A percentile compares a stretch with the other conserved stretches of the same genome.
Evolutionary conservation across 306 rosid species (phyloP).

Genomic region (Trifolium subterraneum): DNA sequence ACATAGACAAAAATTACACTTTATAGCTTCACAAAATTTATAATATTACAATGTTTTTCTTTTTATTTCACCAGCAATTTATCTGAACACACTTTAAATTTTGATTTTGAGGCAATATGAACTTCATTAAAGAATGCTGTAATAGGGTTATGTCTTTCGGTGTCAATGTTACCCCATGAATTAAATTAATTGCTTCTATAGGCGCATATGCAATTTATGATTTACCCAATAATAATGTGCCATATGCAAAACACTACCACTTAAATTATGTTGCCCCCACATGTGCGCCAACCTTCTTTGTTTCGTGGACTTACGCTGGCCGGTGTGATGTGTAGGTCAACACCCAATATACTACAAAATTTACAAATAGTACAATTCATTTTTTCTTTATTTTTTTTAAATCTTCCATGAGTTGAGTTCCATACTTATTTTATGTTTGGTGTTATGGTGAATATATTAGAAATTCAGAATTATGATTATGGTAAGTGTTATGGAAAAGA

Average conservation of each 20-base stretch:
- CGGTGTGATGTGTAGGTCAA: constrained; percentile 50
- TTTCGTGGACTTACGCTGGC: constrained; percentile 32
- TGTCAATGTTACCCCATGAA: not conserved
- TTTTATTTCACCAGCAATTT: no score
- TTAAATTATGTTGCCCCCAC: not conserved
- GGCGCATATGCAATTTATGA: not conserved
- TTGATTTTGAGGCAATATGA: not conserved
- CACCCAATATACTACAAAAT: not conserved
- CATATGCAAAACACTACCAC: not conserved
- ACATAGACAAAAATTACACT: no score
- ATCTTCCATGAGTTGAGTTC: no score
- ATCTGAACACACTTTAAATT: no score
- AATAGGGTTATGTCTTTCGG: not conserved
- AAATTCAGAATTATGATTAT: no score
- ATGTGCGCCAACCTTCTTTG: not conserved
- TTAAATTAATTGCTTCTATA: not conserved
- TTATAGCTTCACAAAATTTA: no score
- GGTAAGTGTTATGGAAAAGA: no score
- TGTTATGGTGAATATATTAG: no score
- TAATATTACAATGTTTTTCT: no score
- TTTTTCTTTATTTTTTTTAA: not conserved
- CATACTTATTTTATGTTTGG: no score
- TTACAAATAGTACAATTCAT: not conserved
- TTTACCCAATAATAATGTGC: not conserved
- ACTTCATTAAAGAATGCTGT: not conserved